phyloP scores from a whole-genome alignment of 345 rosid genomes.

The Salix caprea region DNA sequence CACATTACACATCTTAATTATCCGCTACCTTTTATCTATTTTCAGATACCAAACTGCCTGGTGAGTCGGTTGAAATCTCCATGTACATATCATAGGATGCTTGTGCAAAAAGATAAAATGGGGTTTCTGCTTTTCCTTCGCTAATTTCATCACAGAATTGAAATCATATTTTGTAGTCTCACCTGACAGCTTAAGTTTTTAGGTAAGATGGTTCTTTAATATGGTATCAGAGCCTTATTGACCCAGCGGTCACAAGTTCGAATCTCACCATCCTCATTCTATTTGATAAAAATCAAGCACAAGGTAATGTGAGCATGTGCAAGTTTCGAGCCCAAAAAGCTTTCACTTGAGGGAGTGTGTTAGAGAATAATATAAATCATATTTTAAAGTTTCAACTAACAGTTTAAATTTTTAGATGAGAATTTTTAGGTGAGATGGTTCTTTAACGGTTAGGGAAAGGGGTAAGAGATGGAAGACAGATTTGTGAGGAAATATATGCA shows the following conservation, averaged over 20 bases:
- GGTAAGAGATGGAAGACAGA: neutral
- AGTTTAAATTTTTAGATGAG: too few species aligned
- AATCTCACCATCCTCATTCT: fast-evolving
- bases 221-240: too few species aligned
- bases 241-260: fast-evolving
- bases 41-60: neutral
- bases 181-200: too few species aligned
- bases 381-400: fast-evolving
- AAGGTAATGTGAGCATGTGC: fast-evolving
- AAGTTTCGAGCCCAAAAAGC: too few species aligned
- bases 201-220: fast-evolving
- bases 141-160: neutral
- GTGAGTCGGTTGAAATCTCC: neutral
- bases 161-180: neutral
- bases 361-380: too few species aligned
- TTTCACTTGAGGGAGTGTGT: too few species aligned
- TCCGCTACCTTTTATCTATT: neutral
- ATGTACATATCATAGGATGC: neutral
- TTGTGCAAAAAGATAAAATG: neutral
- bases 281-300: too few species aligned
- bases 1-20: neutral
- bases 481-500: neutral
- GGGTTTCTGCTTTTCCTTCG: neutral
- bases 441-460: neutral
- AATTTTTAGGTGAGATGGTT: too few species aligned